Base-by-base conservation (phyloP, 164 flowering plant genomes). In the Protea cynaroides region DNA sequence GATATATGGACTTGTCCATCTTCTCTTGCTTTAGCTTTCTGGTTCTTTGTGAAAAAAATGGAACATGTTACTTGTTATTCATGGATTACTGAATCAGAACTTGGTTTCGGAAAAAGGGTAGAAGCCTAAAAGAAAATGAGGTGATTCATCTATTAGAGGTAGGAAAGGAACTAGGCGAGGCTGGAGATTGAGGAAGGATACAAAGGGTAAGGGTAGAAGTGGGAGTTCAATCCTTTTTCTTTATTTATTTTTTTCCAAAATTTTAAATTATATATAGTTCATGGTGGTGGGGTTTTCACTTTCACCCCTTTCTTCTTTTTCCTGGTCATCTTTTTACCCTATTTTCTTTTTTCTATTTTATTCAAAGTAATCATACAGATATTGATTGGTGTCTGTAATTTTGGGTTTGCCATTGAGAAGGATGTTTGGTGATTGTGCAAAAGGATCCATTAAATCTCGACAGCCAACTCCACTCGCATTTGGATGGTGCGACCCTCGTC, bases 181-280 rank as follows among this genome's bases (percentile, higher is more conserved):
- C 25, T 11, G 36, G 58, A 25, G 25, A 25, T 15, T 11, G 11
- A 56, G 13, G 34, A 13, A 15, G 25, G 0, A 14, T 8, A 25
- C 18, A 24, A 1, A 9, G 5, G 38, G 34, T 25, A 1, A 9
- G 5, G 38, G 34, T 25, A 40, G 46, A 29, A 29, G 34, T 25
- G 14, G 46, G 4, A 3, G 14, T 12, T 40, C 14, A 1, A 40
- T 40, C 14, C 46, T 10, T 12, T 40, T 40, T 40, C 1, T 40
- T 40, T 40, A 2, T 25, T 24, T 10, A 0, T 14, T 56, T 14
- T 56, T 1, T 13, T 21, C 13, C n/a, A 8, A 44, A 56, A 18
- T 25, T 58, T 44, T 57, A 70, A 69, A 34, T 69, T 66, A 57
- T 58, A 66, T 51, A 66, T 64, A 25, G 66, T 67, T 67, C 17